Conservation (phyloP, 2,329 filamentous ascomycete species). For the Penicillium paneum region DNA sequence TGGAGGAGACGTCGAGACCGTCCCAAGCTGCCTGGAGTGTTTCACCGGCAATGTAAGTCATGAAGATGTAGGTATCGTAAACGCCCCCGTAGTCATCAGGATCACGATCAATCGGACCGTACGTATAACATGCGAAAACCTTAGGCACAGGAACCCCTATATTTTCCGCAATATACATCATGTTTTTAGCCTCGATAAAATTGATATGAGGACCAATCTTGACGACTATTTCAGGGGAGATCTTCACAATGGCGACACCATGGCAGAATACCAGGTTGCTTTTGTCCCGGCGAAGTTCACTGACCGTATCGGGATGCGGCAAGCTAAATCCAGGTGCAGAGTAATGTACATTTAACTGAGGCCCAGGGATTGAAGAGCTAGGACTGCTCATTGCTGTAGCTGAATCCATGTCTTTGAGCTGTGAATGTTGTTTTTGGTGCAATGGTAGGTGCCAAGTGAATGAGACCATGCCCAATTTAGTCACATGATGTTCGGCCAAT, state of each 20-base stretch:
- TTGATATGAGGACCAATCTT: conserved; percentile 18
- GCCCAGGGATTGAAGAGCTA: neutral
- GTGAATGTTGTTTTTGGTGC: too few species aligned
- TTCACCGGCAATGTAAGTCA: conserved; percentile 15
- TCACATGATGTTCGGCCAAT: too few species aligned
- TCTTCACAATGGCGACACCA: conserved; percentile 15
- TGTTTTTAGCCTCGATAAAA: conserved; percentile 16
- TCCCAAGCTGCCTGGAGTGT: conserved; percentile 16
- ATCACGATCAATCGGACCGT: conserved; percentile 16
- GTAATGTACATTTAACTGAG: neutral
- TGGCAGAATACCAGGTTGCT: neutral
- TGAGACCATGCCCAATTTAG: too few species aligned
- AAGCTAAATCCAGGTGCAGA: neutral
- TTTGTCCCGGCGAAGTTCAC: neutral
- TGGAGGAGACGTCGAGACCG: neutral
- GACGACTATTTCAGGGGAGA: conserved; percentile 18
- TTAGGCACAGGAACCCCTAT: conserved; percentile 16
- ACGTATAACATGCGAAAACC: conserved; percentile 15
- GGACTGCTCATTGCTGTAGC: too few species aligned
- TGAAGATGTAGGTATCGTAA: conserved; percentile 23
- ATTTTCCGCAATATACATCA: conserved; percentile 17
- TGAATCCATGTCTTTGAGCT: too few species aligned
- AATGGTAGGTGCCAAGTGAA: too few species aligned
- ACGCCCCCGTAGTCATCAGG: conserved; percentile 14
- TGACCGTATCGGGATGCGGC: neutral